Base-by-base conservation (phyloP, 345 rosid genomes). In the Hibiscus syriacus region DNA sequence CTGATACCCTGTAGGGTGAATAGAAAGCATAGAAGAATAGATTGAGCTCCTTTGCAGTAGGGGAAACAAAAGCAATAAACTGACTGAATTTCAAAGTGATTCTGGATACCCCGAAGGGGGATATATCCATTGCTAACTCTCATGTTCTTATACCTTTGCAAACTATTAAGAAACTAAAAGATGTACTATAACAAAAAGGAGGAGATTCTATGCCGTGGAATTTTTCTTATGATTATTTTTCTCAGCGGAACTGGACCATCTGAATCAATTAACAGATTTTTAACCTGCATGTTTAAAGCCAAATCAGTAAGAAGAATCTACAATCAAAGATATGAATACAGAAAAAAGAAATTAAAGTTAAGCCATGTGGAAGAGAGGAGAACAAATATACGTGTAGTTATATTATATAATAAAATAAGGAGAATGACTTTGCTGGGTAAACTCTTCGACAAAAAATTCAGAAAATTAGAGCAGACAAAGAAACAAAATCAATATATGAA, bases 211-310 rank as follows among this genome's bases (percentile, higher is more conserved):
- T 81, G 87, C 97, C 96, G 83, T 1, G 98, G 97, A 64, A 93
- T 93, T 84, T 86, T 93, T 80, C 98, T 79, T 73, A 93, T 83
- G 74, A 72, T 77, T 92, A 90, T 90, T 83, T 80, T 93, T 73
- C 94, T 83, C 52, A 93, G 48, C 39, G 96, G 91, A 75, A 89
- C 92, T 16, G 87, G 82, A 64, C 80, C 86, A 55, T 80, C 78
- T 36, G 82, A 83, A 85, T 90, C 88, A 74, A 93, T 93, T 71
- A 90, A 78, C 14, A 93, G 94, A 79, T 87, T 93, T 75, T 93
- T 90, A 49, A 87, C 87, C 97, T 93, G 83, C 73, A 79, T 13
- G 27, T 13, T 43, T 41, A 53, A 63, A 63, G 53, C 36, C 34
- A 63, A 22, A 63, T 53, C 53, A 25, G 16, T 13, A 45, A 63